Percentiles rank a stretch among this genome's conserved stretches.
Evolutionary conservation across 2,329 filamentous ascomycete species (phyloP).

Genomic region (Exserohilum turcica): DNA sequence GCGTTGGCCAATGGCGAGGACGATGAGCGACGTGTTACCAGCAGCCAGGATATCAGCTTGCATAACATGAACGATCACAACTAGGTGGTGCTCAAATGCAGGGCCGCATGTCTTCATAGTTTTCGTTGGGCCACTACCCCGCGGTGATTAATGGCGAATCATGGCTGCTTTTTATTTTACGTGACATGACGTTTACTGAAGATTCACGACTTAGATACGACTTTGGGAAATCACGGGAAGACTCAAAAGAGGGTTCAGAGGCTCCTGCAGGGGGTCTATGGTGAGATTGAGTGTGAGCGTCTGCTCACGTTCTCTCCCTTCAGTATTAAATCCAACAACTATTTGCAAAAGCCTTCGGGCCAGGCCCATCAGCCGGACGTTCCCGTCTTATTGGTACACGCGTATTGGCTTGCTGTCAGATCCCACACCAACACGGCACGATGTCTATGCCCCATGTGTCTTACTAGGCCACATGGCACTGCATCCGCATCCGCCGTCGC

Average conservation of each 20-base stretch:
- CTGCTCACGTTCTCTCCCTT: conserved; percentile 7
- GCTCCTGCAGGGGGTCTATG: not conserved
- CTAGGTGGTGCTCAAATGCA: conserved; percentile 8
- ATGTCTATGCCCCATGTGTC: conserved; percentile 1
- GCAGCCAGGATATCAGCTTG: conserved; percentile 63
- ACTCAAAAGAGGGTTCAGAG: conserved; percentile 1
- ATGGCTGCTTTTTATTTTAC: not conserved
- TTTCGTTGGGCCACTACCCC: not conserved
- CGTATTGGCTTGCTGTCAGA: not conserved
- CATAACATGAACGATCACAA: conserved; percentile 59
- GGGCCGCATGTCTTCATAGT: not conserved
- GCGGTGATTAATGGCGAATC: not conserved
- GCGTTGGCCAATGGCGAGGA: conserved; percentile 24
- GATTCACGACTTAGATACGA: conserved; percentile 9
- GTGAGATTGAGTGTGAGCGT: conserved; percentile 10
- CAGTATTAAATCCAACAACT: conserved; percentile 9
- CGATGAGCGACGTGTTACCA: conserved; percentile 47
- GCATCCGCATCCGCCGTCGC: not conserved
- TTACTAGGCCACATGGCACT: conserved; percentile 4
- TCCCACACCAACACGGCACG: not conserved
- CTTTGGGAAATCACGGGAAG: not conserved
- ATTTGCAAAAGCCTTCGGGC: conserved; percentile 9
- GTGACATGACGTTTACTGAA: conserved; percentile 4
- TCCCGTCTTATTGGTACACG: conserved; percentile 10
- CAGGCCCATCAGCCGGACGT: conserved; percentile 4